A percentile compares a stretch with the other conserved stretches of the same genome.
These are phyloP conservation scores for Mucor lusitanicus DNA, from an alignment of 371 early-diverging fungal genomes.

Conservation along the genomic window DNA sequence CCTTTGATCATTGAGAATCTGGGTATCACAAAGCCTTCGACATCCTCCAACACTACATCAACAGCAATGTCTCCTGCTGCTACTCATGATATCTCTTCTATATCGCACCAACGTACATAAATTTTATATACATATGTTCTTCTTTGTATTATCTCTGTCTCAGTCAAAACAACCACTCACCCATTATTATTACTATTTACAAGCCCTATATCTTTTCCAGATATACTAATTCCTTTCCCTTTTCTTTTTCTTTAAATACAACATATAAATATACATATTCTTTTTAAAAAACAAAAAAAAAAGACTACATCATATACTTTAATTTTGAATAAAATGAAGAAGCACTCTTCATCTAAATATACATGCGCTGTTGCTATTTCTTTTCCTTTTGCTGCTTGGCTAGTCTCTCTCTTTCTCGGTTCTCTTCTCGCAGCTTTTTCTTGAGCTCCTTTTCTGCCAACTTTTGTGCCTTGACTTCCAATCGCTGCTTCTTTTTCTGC, in stretches of 20 bases:
- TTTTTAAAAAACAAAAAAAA: background rate
- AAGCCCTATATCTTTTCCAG: background rate
- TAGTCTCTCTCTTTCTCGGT: constrained; percentile 17
- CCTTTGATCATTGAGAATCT: constrained; percentile 15
- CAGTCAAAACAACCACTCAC: background rate
- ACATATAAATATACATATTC: background rate
- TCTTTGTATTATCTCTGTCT: constrained; percentile 2
- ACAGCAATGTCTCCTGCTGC: background rate
- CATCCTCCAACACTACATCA: background rate
- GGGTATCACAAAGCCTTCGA: constrained; percentile 1
- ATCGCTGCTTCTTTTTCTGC: constrained; percentile 49
- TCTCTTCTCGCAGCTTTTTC: constrained; percentile 51
- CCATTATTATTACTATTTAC: background rate
- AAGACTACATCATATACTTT: background rate
- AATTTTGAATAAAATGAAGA: background rate
- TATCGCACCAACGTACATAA: constrained; percentile 4
- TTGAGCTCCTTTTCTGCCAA: constrained; percentile 55
- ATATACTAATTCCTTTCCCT: constrained; percentile 2
- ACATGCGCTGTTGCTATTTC: background rate
- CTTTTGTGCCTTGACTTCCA: constrained; percentile 53
- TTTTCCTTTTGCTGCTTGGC: constrained; percentile 2
- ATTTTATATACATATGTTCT: background rate
- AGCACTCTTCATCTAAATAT: background rate
- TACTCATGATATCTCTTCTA: background rate
- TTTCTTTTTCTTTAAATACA: background rate